These are phyloP conservation scores for Sporothrix schenckii DNA, from an alignment of 2,329 filamentous ascomycete species.

Conservation along the genomic window DNA sequence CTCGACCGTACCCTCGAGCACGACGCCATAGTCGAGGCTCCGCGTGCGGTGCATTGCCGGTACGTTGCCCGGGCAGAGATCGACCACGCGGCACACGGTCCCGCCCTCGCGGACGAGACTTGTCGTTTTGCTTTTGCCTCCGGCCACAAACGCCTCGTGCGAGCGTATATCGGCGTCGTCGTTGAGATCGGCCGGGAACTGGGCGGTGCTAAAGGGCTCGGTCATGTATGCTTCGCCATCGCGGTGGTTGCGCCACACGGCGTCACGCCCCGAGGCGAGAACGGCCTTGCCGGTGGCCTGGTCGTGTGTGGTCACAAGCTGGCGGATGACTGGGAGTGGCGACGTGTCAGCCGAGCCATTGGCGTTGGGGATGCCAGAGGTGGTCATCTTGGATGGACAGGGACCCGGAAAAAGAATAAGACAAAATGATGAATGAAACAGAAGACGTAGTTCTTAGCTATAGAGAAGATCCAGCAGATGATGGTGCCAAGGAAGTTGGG, in stretches of 20 bases:
- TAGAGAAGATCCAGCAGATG: neutral
- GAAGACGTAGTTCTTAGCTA: neutral
- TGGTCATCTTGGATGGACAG: neutral
- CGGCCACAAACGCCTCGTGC: conserved; percentile 32
- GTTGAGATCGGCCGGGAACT: conserved; percentile 24
- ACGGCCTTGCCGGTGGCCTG: neutral
- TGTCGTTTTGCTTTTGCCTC: conserved; percentile 41
- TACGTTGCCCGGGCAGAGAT: conserved; percentile 41
- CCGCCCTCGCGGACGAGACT: conserved; percentile 23
- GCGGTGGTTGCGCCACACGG: neutral
- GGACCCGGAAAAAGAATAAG: neutral
- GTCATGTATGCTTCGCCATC: conserved; percentile 1
- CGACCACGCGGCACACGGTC: conserved; percentile 34
- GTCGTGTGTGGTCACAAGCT: conserved; percentile 18
- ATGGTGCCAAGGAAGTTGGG: neutral
- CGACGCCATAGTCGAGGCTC: conserved; percentile 47
- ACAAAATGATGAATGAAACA: neutral
- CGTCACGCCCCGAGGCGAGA: neutral
- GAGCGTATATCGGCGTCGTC: conserved; percentile 28
- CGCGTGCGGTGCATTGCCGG: conserved; percentile 48
- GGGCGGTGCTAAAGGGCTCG: neutral
- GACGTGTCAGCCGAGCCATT: conserved; percentile 3
- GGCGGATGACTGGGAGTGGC: conserved; percentile 7
- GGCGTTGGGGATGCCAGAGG: neutral
- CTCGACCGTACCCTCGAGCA: conserved; percentile 48